Evolutionary conservation across 495 filamentous ascomycete species (phyloP), one percentile per base, ranked within the genome.

Genomic region (Lophium mytilinum): DNA sequence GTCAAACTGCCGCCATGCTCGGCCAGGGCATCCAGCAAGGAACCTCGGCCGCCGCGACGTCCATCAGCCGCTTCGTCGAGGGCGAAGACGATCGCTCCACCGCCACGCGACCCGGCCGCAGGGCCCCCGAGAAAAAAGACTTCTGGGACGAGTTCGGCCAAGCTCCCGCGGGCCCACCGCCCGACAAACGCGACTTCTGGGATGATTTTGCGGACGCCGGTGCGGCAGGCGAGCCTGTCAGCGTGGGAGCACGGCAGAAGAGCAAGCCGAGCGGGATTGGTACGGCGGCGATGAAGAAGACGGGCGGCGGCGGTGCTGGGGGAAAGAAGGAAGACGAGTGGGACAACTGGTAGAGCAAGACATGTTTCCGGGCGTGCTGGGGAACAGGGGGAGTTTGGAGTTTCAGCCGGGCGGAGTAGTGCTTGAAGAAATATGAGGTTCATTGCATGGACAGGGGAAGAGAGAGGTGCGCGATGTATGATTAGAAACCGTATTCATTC

Each of bases 21-120:
- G 87, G 85, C 18, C 81, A 82, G 58, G 79, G 75, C 46, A 68
- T 85, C 17, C 81, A 86, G 65, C 72, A 77, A 12, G 85, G 88
- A 10, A 83, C 84, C 14, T 81, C 83, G 62, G 83, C 76, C 30
- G 88, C 89, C 1, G 83, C 84, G 42, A 86, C 91, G 9, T 78
- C 83, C 33, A 85, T 97, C 72, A 86, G 76, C 65, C 81, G 83
- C 0, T 93, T 97, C 62, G 89, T 95, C 30, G 89, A 96, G 66
- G 80, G 80, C 10, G 75, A 77, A 1, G 76, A 80, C 9, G 37
- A 48, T 11, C 57, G 49, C 17, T 21, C 9, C 19, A 17, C 4
- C 53, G 12, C 53, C 9, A 50, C 52, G 30, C 5, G 12, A 17
- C 51, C 37, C 8, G 21, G 21, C 9, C 14, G 56, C 40, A 39